Evolutionary conservation across 371 early-diverging fungal species (phyloP).

Genomic region (Furculomyces boomerangus): DNA sequence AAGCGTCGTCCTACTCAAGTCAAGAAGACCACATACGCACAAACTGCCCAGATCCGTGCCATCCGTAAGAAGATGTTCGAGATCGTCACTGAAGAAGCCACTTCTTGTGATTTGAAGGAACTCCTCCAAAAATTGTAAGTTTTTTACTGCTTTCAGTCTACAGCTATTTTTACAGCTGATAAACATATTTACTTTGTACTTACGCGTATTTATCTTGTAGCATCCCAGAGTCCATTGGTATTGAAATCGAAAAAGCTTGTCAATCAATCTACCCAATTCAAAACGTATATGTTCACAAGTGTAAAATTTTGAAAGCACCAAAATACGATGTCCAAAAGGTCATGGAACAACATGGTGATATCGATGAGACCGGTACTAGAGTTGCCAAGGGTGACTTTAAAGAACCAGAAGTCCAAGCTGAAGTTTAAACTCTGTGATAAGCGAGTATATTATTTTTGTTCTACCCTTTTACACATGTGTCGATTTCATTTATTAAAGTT

Average conservation of each 20-base stretch:
- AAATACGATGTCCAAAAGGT: constrained; percentile 89
- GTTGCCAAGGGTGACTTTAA: constrained; percentile 54
- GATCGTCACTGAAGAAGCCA: constrained; percentile 84
- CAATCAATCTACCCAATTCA: constrained; percentile 98
- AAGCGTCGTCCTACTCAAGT: constrained; percentile 87
- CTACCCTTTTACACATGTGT: too few species aligned
- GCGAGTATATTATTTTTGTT: background rate
- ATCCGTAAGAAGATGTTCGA: constrained; percentile 99
- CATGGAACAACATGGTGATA: constrained; percentile 85
- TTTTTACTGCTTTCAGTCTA: background rate
- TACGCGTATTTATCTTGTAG: background rate
- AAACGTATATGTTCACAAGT: constrained; percentile 96
- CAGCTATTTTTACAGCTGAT: background rate
- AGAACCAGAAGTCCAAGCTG: constrained; percentile 58
- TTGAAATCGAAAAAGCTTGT: constrained; percentile 94
- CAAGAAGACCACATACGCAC: constrained; percentile 98
- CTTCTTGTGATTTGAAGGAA: constrained; percentile 87
- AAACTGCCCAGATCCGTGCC: constrained; percentile 88
- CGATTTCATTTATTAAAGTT: too few species aligned
- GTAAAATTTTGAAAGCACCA: constrained; percentile 99
- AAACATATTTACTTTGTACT: background rate
- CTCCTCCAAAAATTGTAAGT: constrained; percentile 80
- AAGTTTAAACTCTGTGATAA: constrained; percentile 40
- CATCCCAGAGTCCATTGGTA: constrained; percentile 74
- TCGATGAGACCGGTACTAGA: constrained; percentile 70